phyloP scores from a whole-genome alignment of 2,329 filamentous ascomycete genomes.

The Diaporthe citri region DNA sequence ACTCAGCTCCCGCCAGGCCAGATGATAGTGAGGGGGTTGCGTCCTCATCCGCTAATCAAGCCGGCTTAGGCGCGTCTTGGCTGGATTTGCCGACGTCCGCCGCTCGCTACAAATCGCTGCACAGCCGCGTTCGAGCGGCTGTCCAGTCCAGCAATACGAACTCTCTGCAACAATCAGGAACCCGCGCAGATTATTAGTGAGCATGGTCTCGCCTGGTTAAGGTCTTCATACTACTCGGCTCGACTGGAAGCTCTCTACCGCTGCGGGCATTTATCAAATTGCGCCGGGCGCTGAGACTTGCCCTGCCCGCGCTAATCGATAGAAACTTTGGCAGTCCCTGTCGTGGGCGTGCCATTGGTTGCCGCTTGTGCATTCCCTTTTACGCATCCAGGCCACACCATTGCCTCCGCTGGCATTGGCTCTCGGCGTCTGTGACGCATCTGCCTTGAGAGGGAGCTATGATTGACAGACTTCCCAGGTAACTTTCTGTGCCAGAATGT shows the following conservation, averaged over 20 bases:
- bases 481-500: constrained; percentile 25
- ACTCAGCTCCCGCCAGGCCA: not conserved
- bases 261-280: not conserved
- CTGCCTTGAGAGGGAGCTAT: not conserved
- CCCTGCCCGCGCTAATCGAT: constrained; percentile 36
- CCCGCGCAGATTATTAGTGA: not conserved
- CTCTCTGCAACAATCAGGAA: not conserved
- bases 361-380: constrained; percentile 21
- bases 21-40: not conserved
- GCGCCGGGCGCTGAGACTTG: constrained; percentile 2
- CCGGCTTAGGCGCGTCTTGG: constrained; percentile 24
- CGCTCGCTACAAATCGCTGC: constrained; percentile 31
- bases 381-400: not conserved
- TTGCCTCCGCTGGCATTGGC: constrained; percentile 1
- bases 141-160: constrained; percentile 28
- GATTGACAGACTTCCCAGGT: constrained; percentile 17
- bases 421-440: constrained; percentile 20
- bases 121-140: constrained; percentile 33
- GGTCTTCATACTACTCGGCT: not conserved
- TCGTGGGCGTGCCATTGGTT: constrained; percentile 31
- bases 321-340: constrained; percentile 32
- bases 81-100: not conserved
- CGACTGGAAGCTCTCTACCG: not conserved
- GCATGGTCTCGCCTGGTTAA: not conserved
- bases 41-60: not conserved